These are phyloP conservation scores for Trypanosoma grayi DNA, from an alignment of 208 protist genomes.

Conservation along the genomic window DNA sequence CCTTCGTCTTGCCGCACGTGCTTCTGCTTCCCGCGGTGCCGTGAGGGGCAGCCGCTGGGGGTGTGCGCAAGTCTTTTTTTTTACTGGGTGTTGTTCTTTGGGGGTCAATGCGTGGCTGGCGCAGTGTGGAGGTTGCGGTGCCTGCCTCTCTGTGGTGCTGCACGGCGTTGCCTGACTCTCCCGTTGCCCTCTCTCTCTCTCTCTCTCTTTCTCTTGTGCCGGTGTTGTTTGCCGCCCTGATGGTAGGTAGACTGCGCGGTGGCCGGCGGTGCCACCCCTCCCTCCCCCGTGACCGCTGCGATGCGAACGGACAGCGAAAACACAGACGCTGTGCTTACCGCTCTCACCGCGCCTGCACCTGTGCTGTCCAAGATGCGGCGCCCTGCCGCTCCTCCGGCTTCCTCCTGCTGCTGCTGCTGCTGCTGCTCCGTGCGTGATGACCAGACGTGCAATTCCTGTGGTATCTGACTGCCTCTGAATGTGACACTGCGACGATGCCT, in stretches of 20 bases:
- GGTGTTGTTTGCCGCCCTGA: too few relatives aligned
- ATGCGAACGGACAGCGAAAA: constrained; percentile 28
- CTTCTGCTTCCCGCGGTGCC: not conserved
- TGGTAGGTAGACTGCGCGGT: too few relatives aligned
- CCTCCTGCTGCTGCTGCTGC: not conserved
- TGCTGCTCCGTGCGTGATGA: constrained; percentile 22
- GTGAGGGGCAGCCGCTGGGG: too few relatives aligned
- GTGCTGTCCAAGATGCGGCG: constrained; percentile 9
- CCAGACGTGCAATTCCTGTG: constrained; percentile 68
- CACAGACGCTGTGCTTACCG: constrained; percentile 21
- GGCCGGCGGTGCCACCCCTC: too few relatives aligned
- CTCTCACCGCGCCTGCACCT: constrained; percentile 26
- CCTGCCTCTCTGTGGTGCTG: too few relatives aligned
- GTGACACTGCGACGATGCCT: constrained; percentile 55
- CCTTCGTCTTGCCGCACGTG: not conserved
- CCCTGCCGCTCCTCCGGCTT: not conserved
- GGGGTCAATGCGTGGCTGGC: too few relatives aligned
- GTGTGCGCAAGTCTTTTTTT: not conserved
- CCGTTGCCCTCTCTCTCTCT: too few relatives aligned
- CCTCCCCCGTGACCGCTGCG: too few relatives aligned
- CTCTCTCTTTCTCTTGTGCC: too few relatives aligned
- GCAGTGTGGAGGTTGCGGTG: too few relatives aligned
- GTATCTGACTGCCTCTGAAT: constrained; percentile 55
- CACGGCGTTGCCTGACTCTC: too few relatives aligned
- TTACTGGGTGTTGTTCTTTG: not conserved